Conservation (phyloP, 495 filamentous ascomycete genomes). For the Penicillium lividum region DNA sequence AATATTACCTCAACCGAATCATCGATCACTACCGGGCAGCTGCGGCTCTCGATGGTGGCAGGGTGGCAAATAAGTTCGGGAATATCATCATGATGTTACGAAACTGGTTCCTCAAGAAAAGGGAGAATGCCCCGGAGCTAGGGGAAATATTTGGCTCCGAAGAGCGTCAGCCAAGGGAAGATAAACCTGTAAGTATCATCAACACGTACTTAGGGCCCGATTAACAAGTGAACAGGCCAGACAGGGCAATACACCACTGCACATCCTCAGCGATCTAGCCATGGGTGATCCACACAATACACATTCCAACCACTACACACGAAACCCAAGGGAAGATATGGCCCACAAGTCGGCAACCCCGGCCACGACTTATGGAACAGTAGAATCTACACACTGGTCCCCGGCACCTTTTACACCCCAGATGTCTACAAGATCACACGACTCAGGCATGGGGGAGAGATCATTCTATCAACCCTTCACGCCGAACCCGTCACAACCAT, state of each 20-base stretch:
- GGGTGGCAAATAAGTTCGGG: constrained; percentile 74
- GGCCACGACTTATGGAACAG: constrained; percentile 4
- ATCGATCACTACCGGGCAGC: constrained; percentile 66
- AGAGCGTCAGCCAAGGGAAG: constrained; percentile 8
- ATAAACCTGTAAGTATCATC: constrained; percentile 5
- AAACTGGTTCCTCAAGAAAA: constrained; percentile 64
- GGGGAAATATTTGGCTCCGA: constrained; percentile 34
- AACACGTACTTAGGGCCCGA: constrained; percentile 24
- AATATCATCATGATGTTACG: constrained; percentile 73
- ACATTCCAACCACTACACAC: constrained; percentile 9
- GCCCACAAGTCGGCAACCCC: constrained; percentile 1
- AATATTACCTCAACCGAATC: constrained; percentile 69
- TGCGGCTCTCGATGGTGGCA: constrained; percentile 62
- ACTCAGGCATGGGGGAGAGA: constrained; percentile 11
- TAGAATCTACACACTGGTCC: constrained; percentile 8
- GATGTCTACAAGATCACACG: constrained; percentile 5
- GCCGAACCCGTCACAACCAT: constrained; percentile 9
- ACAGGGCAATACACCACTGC: constrained; percentile 54
- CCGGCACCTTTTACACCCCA: constrained; percentile 12
- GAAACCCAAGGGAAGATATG: constrained; percentile 10
- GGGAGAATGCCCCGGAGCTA: constrained; percentile 33
- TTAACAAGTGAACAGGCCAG: constrained; percentile 18
- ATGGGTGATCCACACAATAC: constrained; percentile 46
- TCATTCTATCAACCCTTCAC: constrained; percentile 20
- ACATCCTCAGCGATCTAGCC: constrained; percentile 69